Evolutionary conservation across 371 early-diverging fungal species (phyloP).

Genomic region (Actinomortierella ambigua): DNA sequence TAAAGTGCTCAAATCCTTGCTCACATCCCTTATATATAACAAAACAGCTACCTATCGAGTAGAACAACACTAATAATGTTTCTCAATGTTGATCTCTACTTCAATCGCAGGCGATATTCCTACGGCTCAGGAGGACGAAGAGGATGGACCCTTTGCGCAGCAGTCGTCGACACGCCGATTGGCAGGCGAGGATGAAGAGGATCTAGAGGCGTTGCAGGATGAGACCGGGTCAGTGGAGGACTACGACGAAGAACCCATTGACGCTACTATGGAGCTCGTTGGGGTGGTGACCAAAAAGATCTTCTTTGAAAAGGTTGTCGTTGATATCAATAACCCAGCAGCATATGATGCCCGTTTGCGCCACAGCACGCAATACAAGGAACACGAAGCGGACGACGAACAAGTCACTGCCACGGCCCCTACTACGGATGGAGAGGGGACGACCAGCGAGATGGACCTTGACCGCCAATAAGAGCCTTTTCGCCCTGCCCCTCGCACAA

Average conservation of each 20-base stretch:
- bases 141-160: too few relatives aligned
- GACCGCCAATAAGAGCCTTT: too few relatives aligned
- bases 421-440: too few relatives aligned
- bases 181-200: constrained; percentile 8
- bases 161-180: neutral
- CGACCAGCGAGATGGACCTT: too few relatives aligned
- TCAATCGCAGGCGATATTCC: constrained; percentile 8
- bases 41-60: neutral
- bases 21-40: neutral
- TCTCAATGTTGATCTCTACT: neutral
- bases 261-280: constrained; percentile 16
- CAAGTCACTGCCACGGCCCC: too few relatives aligned
- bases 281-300: constrained; percentile 22
- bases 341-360: too few relatives aligned
- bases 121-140: neutral
- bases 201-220: neutral
- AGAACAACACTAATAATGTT: neutral
- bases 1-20: constrained; percentile 1
- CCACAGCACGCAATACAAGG: too few relatives aligned
- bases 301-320: constrained; percentile 19
- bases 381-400: too few relatives aligned
- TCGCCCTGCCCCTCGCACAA: too few relatives aligned
- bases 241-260: constrained; percentile 22
- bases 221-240: constrained; percentile 9
- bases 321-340: too few relatives aligned